phyloP scores from a whole-genome alignment of 2,329 filamentous ascomycete species.

The Colletotrichum liriopes region DNA sequence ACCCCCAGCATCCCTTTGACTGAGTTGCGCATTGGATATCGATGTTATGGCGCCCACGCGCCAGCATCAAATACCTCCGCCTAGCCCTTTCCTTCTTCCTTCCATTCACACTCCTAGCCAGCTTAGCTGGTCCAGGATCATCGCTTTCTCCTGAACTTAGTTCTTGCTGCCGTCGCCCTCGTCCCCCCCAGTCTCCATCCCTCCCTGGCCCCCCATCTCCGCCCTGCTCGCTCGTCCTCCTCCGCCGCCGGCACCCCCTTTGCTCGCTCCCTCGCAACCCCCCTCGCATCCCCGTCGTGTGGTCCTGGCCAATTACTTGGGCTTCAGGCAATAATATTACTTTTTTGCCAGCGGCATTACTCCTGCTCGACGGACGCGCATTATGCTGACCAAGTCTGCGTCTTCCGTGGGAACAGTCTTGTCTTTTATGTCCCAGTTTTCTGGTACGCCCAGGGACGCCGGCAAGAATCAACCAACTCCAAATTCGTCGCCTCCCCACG shows the following conservation, averaged over 20 bases:
- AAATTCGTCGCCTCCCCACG: conserved; percentile 60
- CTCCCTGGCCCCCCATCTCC: conserved; percentile 4
- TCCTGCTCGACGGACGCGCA: conserved; percentile 21
- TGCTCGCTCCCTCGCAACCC: conserved; percentile 22
- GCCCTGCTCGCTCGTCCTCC: not conserved
- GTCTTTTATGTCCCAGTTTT: conserved; percentile 90
- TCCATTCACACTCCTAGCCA: not conserved
- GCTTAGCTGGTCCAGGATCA: conserved; percentile 33
- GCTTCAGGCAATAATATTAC: conserved; percentile 35
- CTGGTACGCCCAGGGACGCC: conserved; percentile 63
- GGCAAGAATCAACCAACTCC: conserved; percentile 56
- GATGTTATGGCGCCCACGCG: not conserved
- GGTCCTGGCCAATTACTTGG: conserved; percentile 41
- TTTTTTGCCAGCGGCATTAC: conserved; percentile 10
- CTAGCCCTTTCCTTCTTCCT: conserved; percentile 9
- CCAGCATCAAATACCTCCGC: conserved; percentile 19
- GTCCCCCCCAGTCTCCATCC: conserved; percentile 1
- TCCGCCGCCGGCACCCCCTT: not conserved
- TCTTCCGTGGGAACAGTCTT: conserved; percentile 71
- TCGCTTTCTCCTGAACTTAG: conserved; percentile 14
- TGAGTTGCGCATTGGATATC: not conserved
- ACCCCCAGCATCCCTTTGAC: conserved; percentile 16
- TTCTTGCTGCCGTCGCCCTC: conserved; percentile 1
- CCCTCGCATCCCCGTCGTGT: conserved; percentile 22
- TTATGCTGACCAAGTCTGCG: conserved; percentile 40